Conservation (phyloP, 1,139 yeast genomes). For the Chernovozyma aurita region DNA sequence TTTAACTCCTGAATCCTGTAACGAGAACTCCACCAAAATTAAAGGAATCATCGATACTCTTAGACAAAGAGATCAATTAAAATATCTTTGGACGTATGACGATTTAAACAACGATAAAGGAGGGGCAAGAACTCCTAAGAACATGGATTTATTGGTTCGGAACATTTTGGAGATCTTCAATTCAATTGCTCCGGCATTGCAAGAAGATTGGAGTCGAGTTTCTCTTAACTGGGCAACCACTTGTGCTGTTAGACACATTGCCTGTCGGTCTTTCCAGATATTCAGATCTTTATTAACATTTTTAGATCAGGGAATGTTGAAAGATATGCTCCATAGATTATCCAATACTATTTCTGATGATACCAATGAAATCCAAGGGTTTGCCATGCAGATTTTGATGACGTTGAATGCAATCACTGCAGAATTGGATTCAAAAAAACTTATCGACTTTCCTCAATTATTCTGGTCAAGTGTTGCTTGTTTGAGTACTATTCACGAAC, state of each 20-base stretch:
- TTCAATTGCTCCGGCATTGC: constrained; percentile 37
- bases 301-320: constrained; percentile 82
- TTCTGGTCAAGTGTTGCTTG: constrained; percentile 98
- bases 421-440: constrained; percentile 69
- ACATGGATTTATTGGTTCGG: constrained; percentile 77
- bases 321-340: constrained; percentile 89
- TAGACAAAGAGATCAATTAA: constrained; percentile 37
- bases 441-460: constrained; percentile 85
- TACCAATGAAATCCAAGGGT: constrained; percentile 87
- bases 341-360: constrained; percentile 92
- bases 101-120: constrained; percentile 73
- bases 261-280: constrained; percentile 92
- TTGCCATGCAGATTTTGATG: constrained; percentile 96
- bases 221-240: constrained; percentile 95
- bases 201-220: constrained; percentile 77
- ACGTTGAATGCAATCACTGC: constrained; percentile 90
- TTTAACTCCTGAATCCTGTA: constrained; percentile 27
- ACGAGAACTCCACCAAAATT: constrained; percentile 31
- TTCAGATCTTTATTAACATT: constrained; percentile 77
- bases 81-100: constrained; percentile 76
- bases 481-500: constrained; percentile 84
- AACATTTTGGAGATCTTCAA: constrained; percentile 58
- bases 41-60: constrained; percentile 51
- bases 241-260: constrained; percentile 95
- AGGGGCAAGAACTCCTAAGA: constrained; percentile 73